Percentiles rank a stretch among this genome's conserved stretches.
phyloP scores from a whole-genome alignment of 306 rosid genomes.

The Vicia faba region DNA sequence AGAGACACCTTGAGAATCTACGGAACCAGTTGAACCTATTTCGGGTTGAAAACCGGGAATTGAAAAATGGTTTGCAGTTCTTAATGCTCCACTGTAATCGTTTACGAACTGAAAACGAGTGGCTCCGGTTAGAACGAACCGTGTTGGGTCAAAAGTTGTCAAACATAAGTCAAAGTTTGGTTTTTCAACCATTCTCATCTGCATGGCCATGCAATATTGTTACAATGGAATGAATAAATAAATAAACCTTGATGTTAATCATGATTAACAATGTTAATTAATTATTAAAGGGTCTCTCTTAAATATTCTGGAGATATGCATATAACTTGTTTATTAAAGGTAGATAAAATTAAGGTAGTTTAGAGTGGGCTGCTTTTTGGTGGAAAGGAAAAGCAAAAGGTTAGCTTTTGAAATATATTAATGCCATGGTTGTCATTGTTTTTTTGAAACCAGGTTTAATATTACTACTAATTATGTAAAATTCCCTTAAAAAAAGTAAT shows the following conservation, averaged over 20 bases:
- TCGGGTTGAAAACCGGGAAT: slow-evolving; percentile 66
- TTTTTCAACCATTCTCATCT: slow-evolving; percentile 50
- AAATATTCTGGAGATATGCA: slow-evolving; percentile 39
- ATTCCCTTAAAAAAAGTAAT: not conserved
- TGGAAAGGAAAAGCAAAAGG: slow-evolving; percentile 18
- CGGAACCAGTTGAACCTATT: slow-evolving; percentile 72
- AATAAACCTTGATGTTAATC: slow-evolving; percentile 33
- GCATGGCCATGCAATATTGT: slow-evolving; percentile 66
- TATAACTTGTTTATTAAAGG: slow-evolving; percentile 43
- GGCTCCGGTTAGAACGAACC: slow-evolving; percentile 58
- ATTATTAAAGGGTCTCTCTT: slow-evolving; percentile 29
- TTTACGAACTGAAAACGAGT: slow-evolving; percentile 57
- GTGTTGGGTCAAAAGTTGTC: slow-evolving; percentile 56
- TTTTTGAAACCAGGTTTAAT: slow-evolving; percentile 40
- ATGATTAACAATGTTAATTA: slow-evolving; percentile 43
- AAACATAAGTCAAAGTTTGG: slow-evolving; percentile 54
- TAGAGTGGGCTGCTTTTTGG: slow-evolving; percentile 41
- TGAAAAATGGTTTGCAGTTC: slow-evolving; percentile 58
- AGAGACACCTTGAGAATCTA: slow-evolving; percentile 79
- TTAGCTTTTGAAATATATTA: slow-evolving; percentile 52
- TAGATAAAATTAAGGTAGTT: slow-evolving; percentile 35
- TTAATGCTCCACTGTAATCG: slow-evolving; percentile 43
- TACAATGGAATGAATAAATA: slow-evolving; percentile 42
- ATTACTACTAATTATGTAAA: not conserved
- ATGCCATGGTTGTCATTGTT: not conserved